Evolutionary conservation across 148 eudicot species (phyloP).

Genomic region (Polygonum aviculare): DNA sequence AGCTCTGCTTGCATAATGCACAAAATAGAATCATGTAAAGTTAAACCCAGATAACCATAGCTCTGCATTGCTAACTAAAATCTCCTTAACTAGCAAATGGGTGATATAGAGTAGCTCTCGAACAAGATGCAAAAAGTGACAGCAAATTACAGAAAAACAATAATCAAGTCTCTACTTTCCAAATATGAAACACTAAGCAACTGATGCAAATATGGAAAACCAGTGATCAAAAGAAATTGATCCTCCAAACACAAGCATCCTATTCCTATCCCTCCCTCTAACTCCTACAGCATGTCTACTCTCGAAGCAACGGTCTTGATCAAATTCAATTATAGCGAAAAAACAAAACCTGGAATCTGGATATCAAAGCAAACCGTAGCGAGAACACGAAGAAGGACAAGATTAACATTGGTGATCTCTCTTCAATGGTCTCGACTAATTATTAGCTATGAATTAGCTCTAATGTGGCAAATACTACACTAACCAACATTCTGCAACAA

Average conservation of each 20-base stretch:
- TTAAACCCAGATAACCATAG: not conserved
- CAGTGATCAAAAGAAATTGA: not conserved
- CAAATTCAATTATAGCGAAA: not conserved
- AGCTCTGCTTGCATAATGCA: conserved; percentile 38
- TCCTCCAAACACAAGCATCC: not conserved
- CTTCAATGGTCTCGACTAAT: no score
- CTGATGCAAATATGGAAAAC: not conserved
- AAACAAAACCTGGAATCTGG: no score
- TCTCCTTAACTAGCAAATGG: no score
- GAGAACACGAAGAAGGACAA: no score
- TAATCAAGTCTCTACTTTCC: not conserved
- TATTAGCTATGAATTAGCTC: no score
- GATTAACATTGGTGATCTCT: no score
- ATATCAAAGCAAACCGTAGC: no score
- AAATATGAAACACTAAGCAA: not conserved
- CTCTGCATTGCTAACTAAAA: not conserved
- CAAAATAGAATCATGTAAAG: not conserved
- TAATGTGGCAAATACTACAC: no score
- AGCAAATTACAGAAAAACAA: not conserved
- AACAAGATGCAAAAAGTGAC: not conserved
- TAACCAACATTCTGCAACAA: no score
- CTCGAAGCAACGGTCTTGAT: not conserved
- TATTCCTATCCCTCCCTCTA: no score
- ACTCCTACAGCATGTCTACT: not conserved
- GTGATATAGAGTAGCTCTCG: not conserved